Base-by-base conservation (phyloP, 2,329 filamentous ascomycete genomes). In the Aspergillus clavatus region DNA sequence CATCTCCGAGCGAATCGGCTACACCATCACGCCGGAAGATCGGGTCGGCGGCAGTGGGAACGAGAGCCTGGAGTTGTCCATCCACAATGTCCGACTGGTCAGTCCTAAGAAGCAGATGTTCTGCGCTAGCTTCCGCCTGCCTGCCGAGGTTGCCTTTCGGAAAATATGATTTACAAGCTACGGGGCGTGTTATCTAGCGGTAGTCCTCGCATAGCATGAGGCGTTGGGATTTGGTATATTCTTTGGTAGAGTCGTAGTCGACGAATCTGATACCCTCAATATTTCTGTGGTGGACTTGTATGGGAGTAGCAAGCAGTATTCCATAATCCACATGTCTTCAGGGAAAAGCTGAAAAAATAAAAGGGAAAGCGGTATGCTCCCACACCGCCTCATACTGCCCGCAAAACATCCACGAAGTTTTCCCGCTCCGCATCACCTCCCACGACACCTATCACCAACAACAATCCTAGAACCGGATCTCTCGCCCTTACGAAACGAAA, bases 91-190 rank as follows among this genome's bases (percentile, higher is more conserved):
- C 26, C 79, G 93, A 53, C 83, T 94, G 55, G 93, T 98, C 44
- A 87, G 89, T 47, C 93, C 93, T 4, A 85, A 88, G 61, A 98
- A 98, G 76, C 81, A 86, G 62, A 96, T 96, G 90, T 97, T 91
- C 68, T 97, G 93, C 67, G 91, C 89, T 23, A 94, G 83, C 55
- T 97, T 98, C 70, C 81, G 89, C 51, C 64, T 98, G 48, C 93
- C 93, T 2, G 70, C 74, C 26, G 82, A 87, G 57, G 87, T 96
- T 5, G 93, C 90, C 11, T 96, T 95, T 71, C 60, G 55, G 21
- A 59, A 62, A 40, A 46, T 50, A 19, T 61, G 53, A 33, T 27
- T 39, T 31, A 45, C 40, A 38, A 22, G 12, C 12, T 22, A 42
- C 23, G 23, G 26, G 16, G 21, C 31, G 42, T 27, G 4, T 29